Base-by-base conservation (phyloP, 768 basidiomycete species). In the Lactarius hengduanensis region DNA sequence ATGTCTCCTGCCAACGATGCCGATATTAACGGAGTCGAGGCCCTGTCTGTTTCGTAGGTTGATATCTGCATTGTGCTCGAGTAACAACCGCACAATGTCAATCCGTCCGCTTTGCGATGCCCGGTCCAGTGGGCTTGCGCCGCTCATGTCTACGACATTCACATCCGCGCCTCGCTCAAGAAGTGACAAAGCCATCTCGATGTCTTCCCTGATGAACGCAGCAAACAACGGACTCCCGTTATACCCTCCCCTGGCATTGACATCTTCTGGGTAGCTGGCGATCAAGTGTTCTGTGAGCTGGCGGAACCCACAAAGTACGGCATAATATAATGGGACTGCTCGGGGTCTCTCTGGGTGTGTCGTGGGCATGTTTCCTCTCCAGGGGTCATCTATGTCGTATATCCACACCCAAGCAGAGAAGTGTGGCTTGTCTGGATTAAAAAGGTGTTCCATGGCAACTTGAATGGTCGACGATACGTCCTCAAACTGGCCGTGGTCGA, bases 271-370 rank as follows among this genome's bases (percentile, higher is more conserved):
- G 9, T 9, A 40, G 28, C 32, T 34, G 30, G 55, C 16, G 32
- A 65, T 34, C 58, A 65, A 59, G 26, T 54, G 57, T 10, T 55
- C 2, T n/a, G 4, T 32, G 5, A 60, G 20, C 6, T n/a, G 40
- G 11, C 2, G 4, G 0, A 65, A 2, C 10, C 53, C 59, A 20
- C n/a, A 60, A 0, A 36, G 26, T 32, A 59, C 9, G 0, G 64
- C 64, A 15, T 43, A 60, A 28, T 65, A 57, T 22, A 65, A 45
- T 4, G 64, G 40, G 3, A 40, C 59, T 36, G 62, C 64, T 1
- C 1, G 5, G 0, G 58, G 36, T 22, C 3, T 15, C 3, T 13
- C 3, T 13, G 58, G 58, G n/a, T 18, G 13, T 18, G 54, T 30
- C 56, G 26, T 6, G 0, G 9, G 16, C 6, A 8, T 11, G 9